A percentile compares a stretch with the other conserved stretches of the same genome.
phyloP scores from a whole-genome alignment of 371 early-diverging fungal genomes.

The Umbelopsis sp. region DNA sequence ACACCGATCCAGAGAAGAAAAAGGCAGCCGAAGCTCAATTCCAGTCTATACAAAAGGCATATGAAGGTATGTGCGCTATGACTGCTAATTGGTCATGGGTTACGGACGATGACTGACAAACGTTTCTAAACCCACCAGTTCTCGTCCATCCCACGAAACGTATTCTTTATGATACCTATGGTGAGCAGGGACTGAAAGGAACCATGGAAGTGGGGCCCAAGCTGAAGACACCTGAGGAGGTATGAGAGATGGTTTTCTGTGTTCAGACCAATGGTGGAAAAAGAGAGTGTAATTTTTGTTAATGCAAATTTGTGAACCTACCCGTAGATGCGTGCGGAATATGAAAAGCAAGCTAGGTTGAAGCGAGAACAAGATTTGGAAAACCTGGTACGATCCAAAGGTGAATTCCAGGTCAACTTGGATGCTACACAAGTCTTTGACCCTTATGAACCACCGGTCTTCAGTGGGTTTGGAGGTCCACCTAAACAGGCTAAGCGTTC shows the following conservation, averaged over 20 bases:
- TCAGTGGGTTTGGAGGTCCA: conserved; percentile 42
- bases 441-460: conserved; percentile 56
- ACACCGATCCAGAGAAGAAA: conserved; percentile 54
- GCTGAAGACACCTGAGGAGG: conserved; percentile 84
- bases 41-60: conserved; percentile 84
- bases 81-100: neutral
- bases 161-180: conserved; percentile 91
- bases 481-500: conserved; percentile 24
- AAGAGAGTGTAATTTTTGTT: too few relatives aligned
- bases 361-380: conserved; percentile 81
- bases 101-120: neutral
- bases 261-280: too few relatives aligned
- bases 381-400: conserved; percentile 71
- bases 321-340: conserved; percentile 79
- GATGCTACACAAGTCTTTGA: conserved; percentile 63
- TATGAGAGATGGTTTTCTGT: conserved; percentile 26
- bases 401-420: conserved; percentile 57
- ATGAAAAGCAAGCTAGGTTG: conserved; percentile 71
- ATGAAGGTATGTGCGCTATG: conserved; percentile 69
- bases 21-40: conserved; percentile 76
- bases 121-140: conserved; percentile 47
- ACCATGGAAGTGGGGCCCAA: conserved; percentile 80
- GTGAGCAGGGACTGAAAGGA: conserved; percentile 80
- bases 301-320: neutral
- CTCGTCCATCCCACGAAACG: conserved; percentile 81